Evolutionary conservation across 768 basidiomycete species (phyloP).

Genomic region (Lentinula boryana): DNA sequence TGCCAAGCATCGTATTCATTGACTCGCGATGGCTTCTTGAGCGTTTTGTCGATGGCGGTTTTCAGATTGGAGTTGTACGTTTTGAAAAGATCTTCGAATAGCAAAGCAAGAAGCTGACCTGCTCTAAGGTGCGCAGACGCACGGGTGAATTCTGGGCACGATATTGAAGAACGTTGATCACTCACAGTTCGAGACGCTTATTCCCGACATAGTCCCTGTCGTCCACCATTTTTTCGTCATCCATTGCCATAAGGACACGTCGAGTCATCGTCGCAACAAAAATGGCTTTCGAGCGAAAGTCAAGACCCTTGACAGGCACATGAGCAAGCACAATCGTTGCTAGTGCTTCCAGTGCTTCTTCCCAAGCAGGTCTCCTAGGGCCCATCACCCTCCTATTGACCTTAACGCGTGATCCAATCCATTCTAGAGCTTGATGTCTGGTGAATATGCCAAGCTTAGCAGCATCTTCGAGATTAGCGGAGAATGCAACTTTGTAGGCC

Average conservation of each 20-base stretch:
- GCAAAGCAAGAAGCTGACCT: conserved; percentile 88
- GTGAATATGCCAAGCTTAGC: conserved; percentile 90
- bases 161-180: conserved; percentile 12
- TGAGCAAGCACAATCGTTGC: conserved; percentile 97
- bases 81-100: conserved; percentile 99
- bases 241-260: conserved; percentile 92
- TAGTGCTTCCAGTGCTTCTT: conserved; percentile 94
- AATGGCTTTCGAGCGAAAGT: conserved; percentile 91
- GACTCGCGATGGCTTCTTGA: conserved; percentile 93
- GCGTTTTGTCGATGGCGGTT: conserved; percentile 90
- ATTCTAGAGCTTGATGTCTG: conserved; percentile 89
- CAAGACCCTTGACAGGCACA: conserved; percentile 83
- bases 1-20: conserved; percentile 93
- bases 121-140: conserved; percentile 47
- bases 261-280: conserved; percentile 98
- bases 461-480: conserved; percentile 90
- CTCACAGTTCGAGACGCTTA: conserved; percentile 95
- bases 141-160: conserved; percentile 3
- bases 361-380: conserved; percentile 81
- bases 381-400: conserved; percentile 76
- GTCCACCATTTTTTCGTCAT: conserved; percentile 95
- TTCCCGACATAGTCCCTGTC: conserved; percentile 99
- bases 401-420: conserved; percentile 90
- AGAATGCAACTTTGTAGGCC: conserved; percentile 79
- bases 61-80: conserved; percentile 97